A percentile compares a stretch with the other conserved stretches of the same genome.
Conservation (phyloP, 257 asterid genomes). For the Rubia yunnanensis region DNA sequence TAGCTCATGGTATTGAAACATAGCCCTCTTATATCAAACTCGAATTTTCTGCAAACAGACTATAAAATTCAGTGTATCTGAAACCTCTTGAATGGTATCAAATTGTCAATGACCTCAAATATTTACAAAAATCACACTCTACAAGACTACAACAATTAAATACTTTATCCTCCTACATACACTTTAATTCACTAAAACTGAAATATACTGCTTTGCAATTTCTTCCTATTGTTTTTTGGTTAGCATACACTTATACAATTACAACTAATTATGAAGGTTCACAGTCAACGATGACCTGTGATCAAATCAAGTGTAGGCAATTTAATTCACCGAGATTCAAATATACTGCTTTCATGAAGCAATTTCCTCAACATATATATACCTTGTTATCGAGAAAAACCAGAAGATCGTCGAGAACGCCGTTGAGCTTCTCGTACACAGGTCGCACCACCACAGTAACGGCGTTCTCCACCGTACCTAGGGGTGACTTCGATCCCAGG, state of each 20-base stretch:
- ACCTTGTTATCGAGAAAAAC: conserved; percentile 62
- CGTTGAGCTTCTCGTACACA: conserved; percentile 40
- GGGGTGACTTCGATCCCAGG: conserved; percentile 56
- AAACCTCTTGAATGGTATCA: too few relatives aligned
- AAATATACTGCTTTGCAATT: too few relatives aligned
- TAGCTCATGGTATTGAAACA: not conserved
- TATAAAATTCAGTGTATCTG: not conserved
- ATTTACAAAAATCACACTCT: not conserved
- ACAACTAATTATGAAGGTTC: too few relatives aligned
- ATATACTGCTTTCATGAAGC: too few relatives aligned
- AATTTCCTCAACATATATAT: not conserved
- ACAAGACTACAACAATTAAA: not conserved
- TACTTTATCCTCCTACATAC: not conserved
- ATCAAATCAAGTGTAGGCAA: too few relatives aligned
- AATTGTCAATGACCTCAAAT: too few relatives aligned
- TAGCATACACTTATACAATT: too few relatives aligned
- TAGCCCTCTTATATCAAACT: not conserved
- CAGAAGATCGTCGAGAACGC: conserved; percentile 50
- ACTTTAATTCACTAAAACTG: too few relatives aligned
- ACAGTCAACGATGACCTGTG: too few relatives aligned
- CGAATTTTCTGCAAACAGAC: not conserved
- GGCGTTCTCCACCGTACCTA: conserved; percentile 50
- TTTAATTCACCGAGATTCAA: too few relatives aligned
- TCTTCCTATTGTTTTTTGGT: too few relatives aligned
- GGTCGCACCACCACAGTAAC: conserved; percentile 48